Base-by-base conservation (phyloP, 768 basidiomycete species). In the Agaricus blazei region DNA sequence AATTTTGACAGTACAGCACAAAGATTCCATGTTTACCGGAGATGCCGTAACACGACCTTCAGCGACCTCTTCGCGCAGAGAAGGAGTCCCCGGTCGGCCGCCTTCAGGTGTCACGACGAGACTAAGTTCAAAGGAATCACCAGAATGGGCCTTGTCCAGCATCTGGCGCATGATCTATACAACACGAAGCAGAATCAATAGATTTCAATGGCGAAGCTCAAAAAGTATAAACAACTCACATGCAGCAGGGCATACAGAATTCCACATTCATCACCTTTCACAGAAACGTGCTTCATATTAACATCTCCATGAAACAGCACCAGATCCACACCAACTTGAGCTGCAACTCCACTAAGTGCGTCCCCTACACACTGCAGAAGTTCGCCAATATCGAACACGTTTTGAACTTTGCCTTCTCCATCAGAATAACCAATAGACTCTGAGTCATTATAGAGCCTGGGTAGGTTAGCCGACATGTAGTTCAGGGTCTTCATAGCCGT, bases 401-500 rank as follows among this genome's bases (percentile, higher is more conserved):
- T 81, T n/a, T 65, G 63, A 19, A 52, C 56, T 42, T 56, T 60
- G 54, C 19, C 54, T 51, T 48, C 54, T 37, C 47, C 23, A 52
- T 47, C 27, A 53, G 59, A 48, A 50, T 58, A 45, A 1, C 51
- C 47, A 29, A 36, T 34, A 43, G 51, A 62, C 44, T 40, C 52
- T 3, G 26, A 60, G 61, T 72, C 67, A 14, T 68, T 64, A 56
- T 73, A 76, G 63, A 86, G 77, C 9, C 79, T 69, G 4, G 76
- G 65, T 82, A 91, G 83, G 67, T 92, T 88, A n/a, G 90, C 90
- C 4, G 91, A 91, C 60, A 97, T 82, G 64, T 90, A 96, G 67
- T 96, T 96, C 60, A 98, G 81, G 60, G 88, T 90, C 72, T 93
- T 93, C 90, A 97, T 92, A 38, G 87, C 81, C 15, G 90, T 91